Evolutionary conservation across 805 yeast genomes (phyloP), one percentile per base, ranked within the genome.

Genomic region (Jamesozyma lodderae): DNA sequence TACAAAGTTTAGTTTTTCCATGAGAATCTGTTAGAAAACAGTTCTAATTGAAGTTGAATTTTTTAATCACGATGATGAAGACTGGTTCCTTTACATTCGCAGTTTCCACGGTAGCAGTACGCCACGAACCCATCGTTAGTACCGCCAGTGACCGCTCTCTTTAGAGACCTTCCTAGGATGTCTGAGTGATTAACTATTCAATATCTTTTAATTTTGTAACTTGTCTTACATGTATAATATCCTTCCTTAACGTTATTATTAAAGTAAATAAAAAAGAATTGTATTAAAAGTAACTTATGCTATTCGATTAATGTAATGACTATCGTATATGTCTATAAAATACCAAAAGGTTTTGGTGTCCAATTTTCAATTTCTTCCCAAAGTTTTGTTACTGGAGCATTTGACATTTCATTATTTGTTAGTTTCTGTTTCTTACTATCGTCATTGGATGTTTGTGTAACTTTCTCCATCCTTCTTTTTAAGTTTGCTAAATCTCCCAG

Each of bases 31-130:
- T 28, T 24, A 33, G 30, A 15, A 15, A 11, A 21, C 28, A 23
- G 16, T 33, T 33, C 33, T 19, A 13, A 29, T 33, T 23, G 23
- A 13, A 15, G 14, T 19, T 24, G 20, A 26, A 30, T 18, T 35
- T 26, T 30, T 40, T 45, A 31, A 18, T 52, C 58, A 62, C 76
- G 56, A 68, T 81, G 92, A 81, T 81, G 88, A 81, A 76, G 68
- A 65, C 64, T 78, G 79, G 69, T 69, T 65, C 62, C 56, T 55
- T n/a, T 72, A 79, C 92, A 81, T 81, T 81, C 92, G 90, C 92
- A 81, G 92, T 81, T 81, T 81, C 88, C 90, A 75, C 92, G 92
- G 88, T 80, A 81, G 83, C 64, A 76, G 70, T 76, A 78, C 87
- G 72, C 66, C 66, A 64, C 64, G 86, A 81, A 79, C 88, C 88